These are phyloP conservation scores for Penicillium sp. DNA, from an alignment of 2,329 filamentous ascomycete species.

Conservation along the genomic window DNA sequence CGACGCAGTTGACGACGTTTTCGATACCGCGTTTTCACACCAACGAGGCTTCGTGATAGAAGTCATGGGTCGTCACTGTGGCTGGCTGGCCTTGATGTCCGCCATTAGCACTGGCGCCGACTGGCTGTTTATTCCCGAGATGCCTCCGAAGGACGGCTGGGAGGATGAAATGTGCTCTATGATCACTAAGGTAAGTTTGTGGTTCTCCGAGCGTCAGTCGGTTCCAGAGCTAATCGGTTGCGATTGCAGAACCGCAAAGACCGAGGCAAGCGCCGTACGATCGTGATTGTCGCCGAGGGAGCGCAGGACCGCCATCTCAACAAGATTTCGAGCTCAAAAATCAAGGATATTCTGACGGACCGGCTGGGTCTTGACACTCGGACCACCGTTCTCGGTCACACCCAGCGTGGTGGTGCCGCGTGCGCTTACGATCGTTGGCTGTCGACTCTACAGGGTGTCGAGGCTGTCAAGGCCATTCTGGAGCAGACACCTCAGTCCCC, in stretches of 20 bases:
- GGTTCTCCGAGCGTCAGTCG: no score
- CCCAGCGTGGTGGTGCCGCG: slow-evolving; percentile 90
- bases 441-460: slow-evolving; percentile 86
- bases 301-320: slow-evolving; percentile 80
- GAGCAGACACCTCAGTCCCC: slow-evolving; percentile 85
- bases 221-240: neutral
- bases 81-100: slow-evolving; percentile 95
- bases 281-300: slow-evolving; percentile 95
- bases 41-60: slow-evolving; percentile 96
- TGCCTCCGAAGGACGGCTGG: slow-evolving; percentile 85
- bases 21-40: slow-evolving; percentile 94
- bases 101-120: slow-evolving; percentile 93
- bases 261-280: slow-evolving; percentile 93
- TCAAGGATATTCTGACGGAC: slow-evolving; percentile 83
- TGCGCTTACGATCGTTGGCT: slow-evolving; percentile 95
- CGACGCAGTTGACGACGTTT: slow-evolving; percentile 86
- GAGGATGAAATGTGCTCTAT: slow-evolving; percentile 80
- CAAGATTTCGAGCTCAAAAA: slow-evolving; percentile 75
- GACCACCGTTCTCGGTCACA: slow-evolving; percentile 92
- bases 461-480: slow-evolving; percentile 87
- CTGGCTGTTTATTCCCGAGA: slow-evolving; percentile 95
- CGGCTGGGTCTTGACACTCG: slow-evolving; percentile 84
- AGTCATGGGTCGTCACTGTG: slow-evolving; percentile 97
- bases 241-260: slow-evolving; percentile 65
- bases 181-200: slow-evolving; percentile 61